Conservation (phyloP, 1,284 basidiomycete genomes). For the Ceratobasidium sp. region DNA sequence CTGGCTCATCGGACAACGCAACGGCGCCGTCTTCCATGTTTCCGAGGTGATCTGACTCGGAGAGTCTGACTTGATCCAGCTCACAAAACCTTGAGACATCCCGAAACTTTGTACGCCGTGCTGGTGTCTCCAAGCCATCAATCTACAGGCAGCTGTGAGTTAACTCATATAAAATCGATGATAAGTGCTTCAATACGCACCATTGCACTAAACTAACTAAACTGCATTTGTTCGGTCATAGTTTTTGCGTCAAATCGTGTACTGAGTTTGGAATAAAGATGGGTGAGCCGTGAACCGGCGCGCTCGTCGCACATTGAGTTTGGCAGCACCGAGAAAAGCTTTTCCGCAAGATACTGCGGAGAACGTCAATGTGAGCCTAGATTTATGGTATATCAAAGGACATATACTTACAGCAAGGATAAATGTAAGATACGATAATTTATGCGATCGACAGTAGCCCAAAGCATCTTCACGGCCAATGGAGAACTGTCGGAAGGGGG, state of each 20-base stretch:
- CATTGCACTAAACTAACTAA: conserved; percentile 11
- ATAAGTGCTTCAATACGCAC: background rate
- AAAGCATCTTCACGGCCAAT: background rate
- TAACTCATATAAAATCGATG: no score
- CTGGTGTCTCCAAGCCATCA: background rate
- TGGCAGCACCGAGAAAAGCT: conserved; percentile 30
- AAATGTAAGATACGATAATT: background rate
- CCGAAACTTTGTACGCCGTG: background rate
- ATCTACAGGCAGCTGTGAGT: background rate
- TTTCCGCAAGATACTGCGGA: conserved; percentile 20
- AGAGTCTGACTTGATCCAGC: background rate
- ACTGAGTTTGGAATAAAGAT: conserved; percentile 14
- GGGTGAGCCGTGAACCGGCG: conserved; percentile 15
- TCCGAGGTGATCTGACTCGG: background rate
- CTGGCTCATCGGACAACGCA: conserved; percentile 1
- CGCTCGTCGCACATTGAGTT: conserved; percentile 45
- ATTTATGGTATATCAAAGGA: background rate
- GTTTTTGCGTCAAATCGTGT: conserved; percentile 26
- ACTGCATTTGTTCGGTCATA: conserved; percentile 34
- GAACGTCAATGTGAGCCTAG: background rate
- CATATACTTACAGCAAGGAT: conserved; percentile 26
- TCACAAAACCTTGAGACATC: background rate
- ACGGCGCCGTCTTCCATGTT: background rate
- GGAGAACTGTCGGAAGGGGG: conserved; percentile 27
- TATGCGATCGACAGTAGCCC: conserved; percentile 15